A percentile compares a stretch with the other conserved stretches of the same genome.
Conservation (phyloP, 371 early-diverging fungal species). For the Gilbertella persicaria region DNA sequence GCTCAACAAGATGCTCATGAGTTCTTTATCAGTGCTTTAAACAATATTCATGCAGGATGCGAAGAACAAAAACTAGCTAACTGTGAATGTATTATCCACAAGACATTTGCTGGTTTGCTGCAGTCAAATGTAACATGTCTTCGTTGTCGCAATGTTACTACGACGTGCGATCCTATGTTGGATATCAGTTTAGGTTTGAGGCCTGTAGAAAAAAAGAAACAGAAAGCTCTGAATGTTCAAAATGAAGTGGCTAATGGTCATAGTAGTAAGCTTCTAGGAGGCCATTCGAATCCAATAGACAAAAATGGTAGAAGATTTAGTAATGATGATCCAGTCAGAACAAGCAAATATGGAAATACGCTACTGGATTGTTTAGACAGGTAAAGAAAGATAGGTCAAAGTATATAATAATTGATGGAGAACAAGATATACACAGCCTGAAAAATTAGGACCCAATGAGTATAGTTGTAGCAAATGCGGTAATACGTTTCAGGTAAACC, state of each 20-base stretch:
- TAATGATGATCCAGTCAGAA: conserved; percentile 4
- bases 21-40: conserved; percentile 88
- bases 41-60: conserved; percentile 79
- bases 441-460: conserved; percentile 67
- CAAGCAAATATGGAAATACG: conserved; percentile 38
- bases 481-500: conserved; percentile 49
- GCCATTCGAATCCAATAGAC: conserved; percentile 2
- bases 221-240: no score
- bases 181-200: conserved; percentile 89
- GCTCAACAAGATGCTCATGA: conserved; percentile 98
- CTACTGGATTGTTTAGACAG: conserved; percentile 61
- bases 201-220: conserved; percentile 47
- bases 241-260: no score
- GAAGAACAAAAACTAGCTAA: conserved; percentile 35
- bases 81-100: conserved; percentile 89
- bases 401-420: neutral
- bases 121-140: conserved; percentile 89
- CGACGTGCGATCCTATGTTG: conserved; percentile 85
- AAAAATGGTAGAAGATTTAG: conserved; percentile 20
- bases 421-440: conserved; percentile 72
- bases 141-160: conserved; percentile 80
- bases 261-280: conserved; percentile 5
- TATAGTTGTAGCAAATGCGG: conserved; percentile 80
- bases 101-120: conserved; percentile 87
- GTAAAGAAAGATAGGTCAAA: conserved; percentile 18